Conservation (phyloP, 768 basidiomycete species). For the Coprinellus micaceus region DNA sequence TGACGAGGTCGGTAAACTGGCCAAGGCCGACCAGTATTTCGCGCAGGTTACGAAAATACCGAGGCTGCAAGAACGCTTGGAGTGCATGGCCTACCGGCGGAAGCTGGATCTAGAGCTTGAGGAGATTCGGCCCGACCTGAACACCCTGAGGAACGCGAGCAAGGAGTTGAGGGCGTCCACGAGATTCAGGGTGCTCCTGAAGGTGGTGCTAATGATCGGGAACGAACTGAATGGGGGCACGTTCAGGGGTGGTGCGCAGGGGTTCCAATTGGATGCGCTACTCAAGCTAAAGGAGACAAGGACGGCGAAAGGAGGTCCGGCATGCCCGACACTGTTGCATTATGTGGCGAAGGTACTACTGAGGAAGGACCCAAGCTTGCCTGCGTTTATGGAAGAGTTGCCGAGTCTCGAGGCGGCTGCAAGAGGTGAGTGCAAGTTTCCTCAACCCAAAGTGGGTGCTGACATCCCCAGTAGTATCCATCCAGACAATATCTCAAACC, state of each 20-base stretch:
- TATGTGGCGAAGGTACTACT: slow-evolving; percentile 78
- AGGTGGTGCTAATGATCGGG: slow-evolving; percentile 73
- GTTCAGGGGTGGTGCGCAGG: slow-evolving; percentile 79
- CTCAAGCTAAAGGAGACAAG: slow-evolving; percentile 83
- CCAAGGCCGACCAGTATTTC: slow-evolving; percentile 84
- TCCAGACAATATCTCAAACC: slow-evolving; percentile 56
- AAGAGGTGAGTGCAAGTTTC: slow-evolving; percentile 69
- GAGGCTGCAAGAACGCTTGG: slow-evolving; percentile 65
- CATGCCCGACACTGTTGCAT: slow-evolving; percentile 88
- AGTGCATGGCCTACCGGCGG: slow-evolving; percentile 82
- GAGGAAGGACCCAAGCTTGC: slow-evolving; percentile 58
- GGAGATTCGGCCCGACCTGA: slow-evolving; percentile 79
- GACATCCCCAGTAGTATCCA: too few relatives aligned
- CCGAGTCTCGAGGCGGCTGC: slow-evolving; percentile 82
- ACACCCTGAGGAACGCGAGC: slow-evolving; percentile 66
- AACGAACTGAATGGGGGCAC: slow-evolving; percentile 80
- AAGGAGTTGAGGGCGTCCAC: slow-evolving; percentile 60
- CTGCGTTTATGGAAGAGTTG: slow-evolving; percentile 76
- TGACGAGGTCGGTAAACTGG: slow-evolving; percentile 67
- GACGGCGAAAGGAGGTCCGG: slow-evolving; percentile 59
- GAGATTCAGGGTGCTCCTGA: slow-evolving; percentile 67
- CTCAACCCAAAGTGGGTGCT: too few relatives aligned
- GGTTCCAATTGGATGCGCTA: slow-evolving; percentile 81
- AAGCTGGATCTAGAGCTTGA: slow-evolving; percentile 78
- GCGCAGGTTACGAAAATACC: slow-evolving; percentile 74